These are phyloP conservation scores for Tulasnella calospora DNA, from an alignment of 768 basidiomycete species.

Conservation along the genomic window DNA sequence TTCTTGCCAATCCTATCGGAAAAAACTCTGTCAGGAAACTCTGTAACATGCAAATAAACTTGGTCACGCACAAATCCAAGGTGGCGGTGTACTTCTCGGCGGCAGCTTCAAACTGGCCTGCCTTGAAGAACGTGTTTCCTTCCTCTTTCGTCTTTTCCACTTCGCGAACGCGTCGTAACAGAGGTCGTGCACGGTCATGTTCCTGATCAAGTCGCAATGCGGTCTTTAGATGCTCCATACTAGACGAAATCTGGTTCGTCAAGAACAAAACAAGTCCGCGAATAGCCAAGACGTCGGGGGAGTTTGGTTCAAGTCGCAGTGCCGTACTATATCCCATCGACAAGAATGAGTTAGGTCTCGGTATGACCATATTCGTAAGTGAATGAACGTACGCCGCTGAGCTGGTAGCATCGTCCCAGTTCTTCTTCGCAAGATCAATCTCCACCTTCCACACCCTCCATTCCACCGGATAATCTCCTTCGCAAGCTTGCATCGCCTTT, in stretches of 20 bases:
- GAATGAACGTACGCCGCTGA: conserved; percentile 4
- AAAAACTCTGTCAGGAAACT: neutral
- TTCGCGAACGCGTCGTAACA: conserved; percentile 75
- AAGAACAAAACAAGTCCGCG: conserved; percentile 78
- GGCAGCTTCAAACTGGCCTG: conserved; percentile 54
- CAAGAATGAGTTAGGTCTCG: neutral
- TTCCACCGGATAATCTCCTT: conserved; percentile 69
- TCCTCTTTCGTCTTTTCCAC: conserved; percentile 81
- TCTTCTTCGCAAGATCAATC: conserved; percentile 64
- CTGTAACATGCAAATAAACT: conserved; percentile 40
- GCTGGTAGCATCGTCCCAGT: conserved; percentile 63
- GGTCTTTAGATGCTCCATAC: conserved; percentile 62
- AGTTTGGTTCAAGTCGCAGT: conserved; percentile 62
- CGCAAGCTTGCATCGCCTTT: conserved; percentile 54
- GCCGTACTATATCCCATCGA: conserved; percentile 54
- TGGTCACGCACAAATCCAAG: conserved; percentile 36
- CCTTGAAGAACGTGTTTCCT: conserved; percentile 73
- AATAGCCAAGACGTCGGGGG: conserved; percentile 72
- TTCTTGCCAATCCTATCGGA: conserved; percentile 59
- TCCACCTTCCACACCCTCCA: conserved; percentile 80
- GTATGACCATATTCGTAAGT: neutral
- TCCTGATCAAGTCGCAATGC: conserved; percentile 77
- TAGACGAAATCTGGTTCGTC: conserved; percentile 59
- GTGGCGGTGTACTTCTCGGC: conserved; percentile 64
- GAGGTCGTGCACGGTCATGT: conserved; percentile 59